A percentile compares a stretch with the other conserved stretches of the same genome.
phyloP scores from a whole-genome alignment of 768 basidiomycete genomes.

The Hypsizygus marmoreus region DNA sequence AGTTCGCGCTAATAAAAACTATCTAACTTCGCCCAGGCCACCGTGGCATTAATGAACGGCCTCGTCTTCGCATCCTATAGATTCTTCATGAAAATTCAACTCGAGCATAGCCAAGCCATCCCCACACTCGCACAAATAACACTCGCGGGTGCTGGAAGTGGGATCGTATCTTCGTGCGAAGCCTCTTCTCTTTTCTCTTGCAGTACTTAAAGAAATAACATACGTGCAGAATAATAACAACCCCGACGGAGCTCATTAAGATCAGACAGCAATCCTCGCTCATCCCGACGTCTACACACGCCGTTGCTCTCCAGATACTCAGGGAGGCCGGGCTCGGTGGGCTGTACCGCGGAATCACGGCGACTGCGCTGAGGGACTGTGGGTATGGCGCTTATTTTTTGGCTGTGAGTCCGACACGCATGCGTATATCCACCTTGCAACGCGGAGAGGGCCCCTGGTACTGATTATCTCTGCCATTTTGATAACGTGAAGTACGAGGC shows the following conservation, averaged over 20 bases:
- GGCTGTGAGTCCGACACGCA: slow-evolving; percentile 48
- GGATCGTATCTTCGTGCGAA: slow-evolving; percentile 76
- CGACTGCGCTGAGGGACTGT: slow-evolving; percentile 75
- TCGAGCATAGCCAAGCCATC: slow-evolving; percentile 41
- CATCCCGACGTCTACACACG: slow-evolving; percentile 45
- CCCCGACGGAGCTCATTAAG: slow-evolving; percentile 87
- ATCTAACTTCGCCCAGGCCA: slow-evolving; percentile 43
- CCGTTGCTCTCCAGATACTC: slow-evolving; percentile 60
- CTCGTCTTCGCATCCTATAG: slow-evolving; percentile 86
- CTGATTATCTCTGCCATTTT: neutral
- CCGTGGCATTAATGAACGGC: slow-evolving; percentile 79
- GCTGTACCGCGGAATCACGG: slow-evolving; percentile 74
- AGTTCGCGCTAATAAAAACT: neutral
- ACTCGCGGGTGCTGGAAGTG: slow-evolving; percentile 79
- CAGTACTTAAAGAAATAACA: neutral
- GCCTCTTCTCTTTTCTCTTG: slow-evolving; percentile 5
- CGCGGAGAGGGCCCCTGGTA: neutral
- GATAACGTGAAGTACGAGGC: slow-evolving; percentile 65
- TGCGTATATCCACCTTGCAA: neutral
- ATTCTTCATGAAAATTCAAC: slow-evolving; percentile 71
- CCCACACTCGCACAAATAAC: slow-evolving; percentile 75
- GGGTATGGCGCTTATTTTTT: slow-evolving; percentile 89
- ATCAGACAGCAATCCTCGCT: slow-evolving; percentile 74
- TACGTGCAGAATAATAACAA: slow-evolving; percentile 62
- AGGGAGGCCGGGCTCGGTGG: slow-evolving; percentile 59